phyloP scores from a whole-genome alignment of 305 asterid species.

The Euphrasia arctica region DNA sequence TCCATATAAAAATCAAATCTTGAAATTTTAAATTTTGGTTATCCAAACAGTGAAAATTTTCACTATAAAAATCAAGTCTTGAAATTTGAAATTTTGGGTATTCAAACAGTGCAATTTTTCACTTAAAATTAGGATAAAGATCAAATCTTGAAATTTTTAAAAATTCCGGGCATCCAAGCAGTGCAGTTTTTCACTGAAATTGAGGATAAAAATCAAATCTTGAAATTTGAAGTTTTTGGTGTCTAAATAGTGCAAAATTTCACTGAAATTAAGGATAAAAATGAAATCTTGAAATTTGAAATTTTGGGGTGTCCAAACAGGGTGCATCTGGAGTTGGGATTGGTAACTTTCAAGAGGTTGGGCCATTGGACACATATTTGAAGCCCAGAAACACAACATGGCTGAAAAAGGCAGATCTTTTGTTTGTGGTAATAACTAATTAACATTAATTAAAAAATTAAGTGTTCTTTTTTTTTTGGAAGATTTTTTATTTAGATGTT shows the following conservation, averaged over 20 bases:
- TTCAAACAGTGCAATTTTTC: not conserved
- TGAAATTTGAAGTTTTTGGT: not conserved
- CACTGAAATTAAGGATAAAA: not conserved
- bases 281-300: not conserved
- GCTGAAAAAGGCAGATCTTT: slow-evolving; percentile 1
- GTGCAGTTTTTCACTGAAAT: not conserved
- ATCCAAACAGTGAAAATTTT: not conserved
- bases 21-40: not conserved
- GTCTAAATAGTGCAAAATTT: not conserved
- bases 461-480: not conserved
- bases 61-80: not conserved
- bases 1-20: not conserved
- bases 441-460: not conserved
- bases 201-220: not conserved
- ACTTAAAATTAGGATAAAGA: not conserved
- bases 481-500: not conserved
- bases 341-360: not conserved
- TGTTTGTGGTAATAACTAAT: not conserved
- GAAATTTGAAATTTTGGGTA: not conserved
- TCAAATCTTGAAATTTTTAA: not conserved
- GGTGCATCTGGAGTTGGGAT: slow-evolving; percentile 6
- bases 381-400: slow-evolving; percentile 2
- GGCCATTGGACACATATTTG: not conserved
- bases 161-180: not conserved
- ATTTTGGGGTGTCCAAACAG: not conserved